A percentile compares a stretch with the other conserved stretches of the same genome.
Conservation (phyloP, 2,329 filamentous ascomycete genomes). For the Immersiporthe knoxdaviesiana region DNA sequence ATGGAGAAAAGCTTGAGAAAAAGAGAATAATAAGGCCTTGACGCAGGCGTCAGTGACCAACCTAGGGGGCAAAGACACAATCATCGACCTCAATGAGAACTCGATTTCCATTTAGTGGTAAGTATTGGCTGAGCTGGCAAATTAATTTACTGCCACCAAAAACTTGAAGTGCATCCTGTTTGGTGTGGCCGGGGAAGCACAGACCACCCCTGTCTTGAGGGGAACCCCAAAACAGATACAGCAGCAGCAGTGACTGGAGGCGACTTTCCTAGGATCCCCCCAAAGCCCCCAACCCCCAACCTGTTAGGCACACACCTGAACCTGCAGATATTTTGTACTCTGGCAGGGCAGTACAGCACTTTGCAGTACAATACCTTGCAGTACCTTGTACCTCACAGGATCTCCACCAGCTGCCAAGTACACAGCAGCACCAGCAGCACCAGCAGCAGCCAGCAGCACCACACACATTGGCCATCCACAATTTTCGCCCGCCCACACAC, state of each 20-base stretch:
- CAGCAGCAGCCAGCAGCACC: background rate
- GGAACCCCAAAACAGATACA: background rate
- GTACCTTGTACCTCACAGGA: background rate
- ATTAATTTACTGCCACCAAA: background rate
- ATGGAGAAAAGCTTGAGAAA: too few relatives aligned
- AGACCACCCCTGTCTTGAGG: background rate
- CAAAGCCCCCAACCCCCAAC: too few relatives aligned
- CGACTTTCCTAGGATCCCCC: background rate
- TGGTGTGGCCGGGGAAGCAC: background rate
- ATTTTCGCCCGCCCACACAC: background rate
- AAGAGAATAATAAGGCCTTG: too few relatives aligned
- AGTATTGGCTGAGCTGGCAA: background rate
- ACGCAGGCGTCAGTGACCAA: too few relatives aligned
- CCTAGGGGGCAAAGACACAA: too few relatives aligned
- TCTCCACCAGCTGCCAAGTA: background rate
- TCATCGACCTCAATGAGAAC: too few relatives aligned
- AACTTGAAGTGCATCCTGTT: background rate
- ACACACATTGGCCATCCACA: background rate
- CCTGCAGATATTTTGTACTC: background rate
- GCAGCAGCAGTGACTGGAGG: background rate
- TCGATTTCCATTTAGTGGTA: background rate
- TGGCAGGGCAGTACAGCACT: background rate
- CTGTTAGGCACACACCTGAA: background rate
- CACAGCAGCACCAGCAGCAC: too few relatives aligned
- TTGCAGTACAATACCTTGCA: too few relatives aligned